Evolutionary conservation across 2,329 filamentous ascomycete genomes (phyloP).

Genomic region (Neofusicoccum cordaticola): DNA sequence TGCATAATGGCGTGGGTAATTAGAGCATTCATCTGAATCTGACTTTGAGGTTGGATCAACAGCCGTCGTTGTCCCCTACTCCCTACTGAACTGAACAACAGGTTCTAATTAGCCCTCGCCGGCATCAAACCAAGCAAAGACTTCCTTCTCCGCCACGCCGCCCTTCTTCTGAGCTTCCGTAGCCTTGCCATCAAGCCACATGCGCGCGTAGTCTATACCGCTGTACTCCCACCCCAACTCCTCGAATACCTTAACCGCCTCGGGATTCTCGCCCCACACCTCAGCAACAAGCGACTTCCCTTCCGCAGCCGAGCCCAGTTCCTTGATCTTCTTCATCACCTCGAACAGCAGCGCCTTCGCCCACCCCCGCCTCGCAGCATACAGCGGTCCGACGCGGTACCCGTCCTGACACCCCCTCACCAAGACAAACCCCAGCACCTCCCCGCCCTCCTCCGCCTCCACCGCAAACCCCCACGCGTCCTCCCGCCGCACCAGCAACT

Average conservation of each 20-base stretch:
- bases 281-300: slow-evolving; percentile 29
- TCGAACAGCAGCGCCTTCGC: slow-evolving; percentile 27
- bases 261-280: slow-evolving; percentile 32
- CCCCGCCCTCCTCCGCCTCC: slow-evolving; percentile 19
- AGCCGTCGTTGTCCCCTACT: background rate
- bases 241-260: slow-evolving; percentile 31
- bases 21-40: too few species aligned
- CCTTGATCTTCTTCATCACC: slow-evolving; percentile 26
- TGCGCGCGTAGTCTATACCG: slow-evolving; percentile 36
- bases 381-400: slow-evolving; percentile 36
- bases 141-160: slow-evolving; percentile 28
- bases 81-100: background rate
- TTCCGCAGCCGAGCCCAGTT: background rate
- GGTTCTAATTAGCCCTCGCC: slow-evolving; percentile 22
- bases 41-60: too few species aligned
- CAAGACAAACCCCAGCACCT: slow-evolving; percentile 20
- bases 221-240: slow-evolving; percentile 30
- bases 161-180: slow-evolving; percentile 31
- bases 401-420: slow-evolving; percentile 32
- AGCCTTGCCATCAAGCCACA: slow-evolving; percentile 35
- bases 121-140: slow-evolving; percentile 38
- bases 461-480: slow-evolving; percentile 31
- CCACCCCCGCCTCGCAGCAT: slow-evolving; percentile 27
- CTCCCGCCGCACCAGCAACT: slow-evolving; percentile 26
- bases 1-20: too few species aligned